These are phyloP conservation scores for Diaporthe humulicola DNA, from an alignment of 2,329 filamentous ascomycete species.

Conservation along the genomic window DNA sequence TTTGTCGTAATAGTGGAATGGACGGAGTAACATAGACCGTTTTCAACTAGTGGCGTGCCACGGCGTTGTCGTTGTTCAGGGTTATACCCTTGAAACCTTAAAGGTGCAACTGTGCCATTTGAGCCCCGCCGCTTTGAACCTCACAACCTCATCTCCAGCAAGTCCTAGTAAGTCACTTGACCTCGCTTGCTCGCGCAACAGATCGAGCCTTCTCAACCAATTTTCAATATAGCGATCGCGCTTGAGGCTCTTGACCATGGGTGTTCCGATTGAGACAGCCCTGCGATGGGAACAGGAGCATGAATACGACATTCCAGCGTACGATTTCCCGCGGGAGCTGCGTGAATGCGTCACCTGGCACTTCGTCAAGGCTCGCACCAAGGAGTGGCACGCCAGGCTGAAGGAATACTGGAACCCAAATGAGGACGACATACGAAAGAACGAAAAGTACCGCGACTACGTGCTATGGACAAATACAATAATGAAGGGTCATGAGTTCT, in stretches of 20 bases:
- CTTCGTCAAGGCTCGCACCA: conserved; percentile 2
- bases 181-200: background rate
- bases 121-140: background rate
- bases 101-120: no score
- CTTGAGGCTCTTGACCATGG: background rate
- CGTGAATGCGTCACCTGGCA: background rate
- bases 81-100: no score
- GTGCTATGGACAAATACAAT: background rate
- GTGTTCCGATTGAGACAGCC: conserved; percentile 1
- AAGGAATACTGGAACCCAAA: background rate
- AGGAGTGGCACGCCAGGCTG: background rate
- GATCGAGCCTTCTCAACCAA: no score
- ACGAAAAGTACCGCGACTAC: background rate
- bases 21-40: no score
- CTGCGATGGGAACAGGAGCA: background rate
- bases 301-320: background rate
- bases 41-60: no score
- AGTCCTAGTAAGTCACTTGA: background rate
- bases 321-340: background rate
- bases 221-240: no score
- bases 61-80: no score
- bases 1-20: no score
- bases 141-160: background rate
- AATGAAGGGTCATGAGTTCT: background rate
- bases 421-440: background rate